Conservation (phyloP, 2,329 filamentous ascomycete genomes). For the Pestalotiopsis sp. region DNA sequence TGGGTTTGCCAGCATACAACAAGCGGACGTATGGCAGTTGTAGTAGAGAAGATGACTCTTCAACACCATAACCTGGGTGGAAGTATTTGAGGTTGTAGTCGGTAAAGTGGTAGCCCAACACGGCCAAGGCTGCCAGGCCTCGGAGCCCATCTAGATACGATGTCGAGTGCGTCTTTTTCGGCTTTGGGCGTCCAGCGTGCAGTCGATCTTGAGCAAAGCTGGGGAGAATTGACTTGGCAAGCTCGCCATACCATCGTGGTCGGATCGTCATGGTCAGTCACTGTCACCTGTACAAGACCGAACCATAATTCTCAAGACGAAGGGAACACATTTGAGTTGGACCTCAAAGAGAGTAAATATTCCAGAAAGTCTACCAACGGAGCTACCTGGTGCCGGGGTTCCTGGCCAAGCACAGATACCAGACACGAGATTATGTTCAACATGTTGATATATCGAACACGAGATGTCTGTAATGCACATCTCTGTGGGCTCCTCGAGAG, state of each 20-base stretch:
- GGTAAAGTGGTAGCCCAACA: constrained; percentile 44
- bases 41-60: constrained; percentile 32
- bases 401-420: neutral
- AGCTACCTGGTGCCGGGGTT: neutral
- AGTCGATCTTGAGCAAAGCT: neutral
- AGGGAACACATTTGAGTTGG: neutral
- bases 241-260: neutral
- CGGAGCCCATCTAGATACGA: constrained; percentile 52
- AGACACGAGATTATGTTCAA: neutral
- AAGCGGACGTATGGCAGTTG: constrained; percentile 37
- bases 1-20: neutral
- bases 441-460: neutral
- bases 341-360: no score
- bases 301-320: neutral
- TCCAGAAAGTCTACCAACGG: no score
- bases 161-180: constrained; percentile 35
- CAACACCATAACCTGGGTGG: constrained; percentile 35
- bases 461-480: neutral
- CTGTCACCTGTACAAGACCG: neutral
- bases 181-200: neutral
- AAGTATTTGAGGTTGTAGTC: constrained; percentile 37
- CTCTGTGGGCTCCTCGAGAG: neutral
- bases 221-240: neutral
- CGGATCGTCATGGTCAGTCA: neutral
- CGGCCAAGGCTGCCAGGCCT: constrained; percentile 49